Evolutionary conservation across 1,284 basidiomycete species (phyloP).

Genomic region (Ustilago lituana): DNA sequence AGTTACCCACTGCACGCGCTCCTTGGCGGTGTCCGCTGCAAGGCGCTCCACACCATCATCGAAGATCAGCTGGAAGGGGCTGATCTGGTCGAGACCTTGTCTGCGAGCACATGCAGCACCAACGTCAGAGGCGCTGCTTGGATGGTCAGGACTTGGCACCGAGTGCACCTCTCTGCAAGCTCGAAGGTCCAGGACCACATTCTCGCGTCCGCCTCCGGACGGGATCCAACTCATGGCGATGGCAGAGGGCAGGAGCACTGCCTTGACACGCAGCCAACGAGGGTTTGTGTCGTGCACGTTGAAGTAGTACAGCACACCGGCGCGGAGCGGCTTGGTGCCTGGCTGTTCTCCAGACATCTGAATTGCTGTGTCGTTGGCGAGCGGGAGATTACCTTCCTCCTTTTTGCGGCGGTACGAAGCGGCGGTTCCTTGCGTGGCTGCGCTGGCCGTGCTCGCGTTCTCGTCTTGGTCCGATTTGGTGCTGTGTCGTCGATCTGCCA

Average conservation of each 20-base stretch:
- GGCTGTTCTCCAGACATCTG: constrained; percentile 35
- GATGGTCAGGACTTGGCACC: constrained; percentile 55
- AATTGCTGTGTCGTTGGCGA: constrained; percentile 36
- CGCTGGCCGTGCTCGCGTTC: constrained; percentile 33
- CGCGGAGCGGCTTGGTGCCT: constrained; percentile 38
- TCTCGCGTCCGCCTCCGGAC: constrained; percentile 53
- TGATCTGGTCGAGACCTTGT: constrained; percentile 48
- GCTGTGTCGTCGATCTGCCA: constrained; percentile 28
- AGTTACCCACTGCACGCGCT: constrained; percentile 57
- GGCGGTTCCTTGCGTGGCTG: constrained; percentile 45
- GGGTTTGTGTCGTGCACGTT: constrained; percentile 53
- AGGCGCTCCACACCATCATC: constrained; percentile 62
- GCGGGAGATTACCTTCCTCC: constrained; percentile 44
- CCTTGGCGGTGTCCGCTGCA: constrained; percentile 51
- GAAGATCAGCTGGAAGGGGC: constrained; percentile 61
- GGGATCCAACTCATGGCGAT: constrained; percentile 64
- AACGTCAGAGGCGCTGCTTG: constrained; percentile 43
- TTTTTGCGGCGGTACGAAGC: constrained; percentile 45
- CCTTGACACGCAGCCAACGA: constrained; percentile 56
- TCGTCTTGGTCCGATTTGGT: constrained; percentile 41
- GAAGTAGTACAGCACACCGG: constrained; percentile 55
- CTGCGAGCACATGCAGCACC: constrained; percentile 45
- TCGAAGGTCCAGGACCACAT: constrained; percentile 54
- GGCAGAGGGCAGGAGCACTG: constrained; percentile 50
- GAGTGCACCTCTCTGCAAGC: constrained; percentile 61